These are phyloP conservation scores for Vigna trinervia DNA, from an alignment of 306 rosid species.

Conservation along the genomic window DNA sequence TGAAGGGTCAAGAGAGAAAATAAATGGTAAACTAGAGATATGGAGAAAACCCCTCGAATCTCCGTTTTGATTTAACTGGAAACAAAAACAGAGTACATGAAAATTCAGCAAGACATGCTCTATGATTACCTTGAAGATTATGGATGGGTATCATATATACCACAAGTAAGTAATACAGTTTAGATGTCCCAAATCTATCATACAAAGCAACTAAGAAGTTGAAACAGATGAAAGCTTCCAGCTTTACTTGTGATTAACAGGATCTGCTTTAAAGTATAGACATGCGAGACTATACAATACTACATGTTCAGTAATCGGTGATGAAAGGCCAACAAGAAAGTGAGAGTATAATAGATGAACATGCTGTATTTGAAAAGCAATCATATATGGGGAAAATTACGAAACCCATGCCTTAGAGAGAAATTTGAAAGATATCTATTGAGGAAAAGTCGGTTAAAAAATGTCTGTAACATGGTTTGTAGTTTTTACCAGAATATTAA, in stretches of 20 bases:
- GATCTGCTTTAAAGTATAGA: background rate
- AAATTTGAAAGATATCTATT: background rate
- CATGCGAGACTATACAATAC: background rate
- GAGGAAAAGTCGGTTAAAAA: background rate
- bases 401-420: background rate
- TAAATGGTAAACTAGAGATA: background rate
- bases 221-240: background rate
- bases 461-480: background rate
- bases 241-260: background rate
- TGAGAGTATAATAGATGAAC: background rate
- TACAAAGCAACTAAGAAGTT: background rate
- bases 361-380: background rate
- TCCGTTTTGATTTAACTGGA: background rate
- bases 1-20: background rate
- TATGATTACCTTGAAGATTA: background rate
- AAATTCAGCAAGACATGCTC: background rate
- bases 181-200: constrained; percentile 5
- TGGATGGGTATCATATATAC: background rate
- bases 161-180: background rate
- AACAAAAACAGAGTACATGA: too few species aligned
- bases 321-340: background rate
- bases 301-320: background rate
- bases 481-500: background rate
- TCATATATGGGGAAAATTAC: background rate
- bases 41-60: background rate